Base-by-base conservation (phyloP, 2,329 filamentous ascomycete species). In the Exophiala oligosperma region DNA sequence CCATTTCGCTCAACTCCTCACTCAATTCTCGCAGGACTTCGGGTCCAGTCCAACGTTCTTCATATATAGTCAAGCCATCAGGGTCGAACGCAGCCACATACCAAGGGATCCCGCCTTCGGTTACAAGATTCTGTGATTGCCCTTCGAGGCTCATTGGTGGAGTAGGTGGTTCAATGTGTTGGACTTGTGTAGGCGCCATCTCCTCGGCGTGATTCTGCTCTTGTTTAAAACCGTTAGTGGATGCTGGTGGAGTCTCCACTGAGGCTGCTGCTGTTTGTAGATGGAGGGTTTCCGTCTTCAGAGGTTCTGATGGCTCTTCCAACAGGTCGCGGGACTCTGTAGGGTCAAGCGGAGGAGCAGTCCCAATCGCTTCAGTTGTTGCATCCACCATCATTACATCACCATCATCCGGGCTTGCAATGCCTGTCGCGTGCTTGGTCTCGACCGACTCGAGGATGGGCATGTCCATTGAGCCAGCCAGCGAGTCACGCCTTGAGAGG, bases 1-100 rank as follows among this genome's bases (percentile, higher is more conserved):
- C 92, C 71, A 97, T 86, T 70, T 97, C 93, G 56, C 90, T 95
- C 23, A 97, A 80, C 66, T 93, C 90, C 73, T 96, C 92, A 67
- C 90, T 95, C 73, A 93, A 86, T 12, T 81, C 84, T 29, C 85
- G 80, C 64, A 85, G 77, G n/a, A 89, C 85, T 55, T 92, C 89
- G 35, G 87, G 82, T 1, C 87, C 90, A 0, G 84, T 85, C 80
- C 87, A 91, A 52, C 85, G 81, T 73, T 93, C 89, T 64, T 88
- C 88, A 55, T 90, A 79, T 8, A 93, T 84, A 0, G 88, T 93
- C 0, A 91, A 96, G 56, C 92, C 93, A 53, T 85, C 69, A 54
- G 90, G 88, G 52, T 94, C 85, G 70, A 95, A 95, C 7, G 84
- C 82, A 68, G 90, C 84, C 59, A 96, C 83, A 72, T 96, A 96